Evolutionary conservation across 106 monocot species (phyloP), one percentile per base, ranked within the genome.

Genomic region (Acorus calamus): DNA sequence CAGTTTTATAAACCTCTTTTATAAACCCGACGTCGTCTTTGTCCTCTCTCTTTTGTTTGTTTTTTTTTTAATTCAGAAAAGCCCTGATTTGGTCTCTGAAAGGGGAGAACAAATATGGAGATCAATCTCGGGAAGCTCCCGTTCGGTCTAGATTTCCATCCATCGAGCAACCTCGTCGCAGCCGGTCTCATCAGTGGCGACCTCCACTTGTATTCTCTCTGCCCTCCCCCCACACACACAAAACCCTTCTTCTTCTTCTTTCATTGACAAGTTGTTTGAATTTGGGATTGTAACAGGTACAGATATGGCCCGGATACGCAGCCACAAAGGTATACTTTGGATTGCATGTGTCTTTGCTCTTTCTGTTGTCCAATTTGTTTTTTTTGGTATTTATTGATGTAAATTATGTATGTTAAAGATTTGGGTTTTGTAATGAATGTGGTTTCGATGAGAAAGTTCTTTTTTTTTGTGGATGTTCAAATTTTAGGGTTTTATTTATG

Each of bases 141-240:
- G 10, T 96, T 96, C 64, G 94, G 87, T 60, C 73, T 96, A 49
- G 94, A 82, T 11, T 96, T 96, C 76, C 94, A 96, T 53, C 94
- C 94, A 48, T 80, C 78, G 49, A 52, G 57, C 48, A 66, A 74
- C 41, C 69, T 96, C 61, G 78, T 96, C 6, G 90, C 82, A 0
- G 45, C 80, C 2, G 87, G 78, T 6, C 94, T 96, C 47, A 87
- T 96, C 61, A 96, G 46, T 44, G 94, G 94, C 60, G 71, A 80
- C 14, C 81, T 96, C 52, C 76, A 85, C 61, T 52, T 96, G 90
- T 94, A 77, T 77, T 28, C 28, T 28, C 28, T 28, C 28, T 1
- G 0, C 28, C 28, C 28, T 1, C 28, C 28, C 28, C 28, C 28
- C n/a, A n/a, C n/a, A n/a, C 8, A 4, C 14, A 48, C 6, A 41